These are phyloP conservation scores for Thelephora ganbajun DNA, from an alignment of 768 basidiomycete species.

Conservation along the genomic window DNA sequence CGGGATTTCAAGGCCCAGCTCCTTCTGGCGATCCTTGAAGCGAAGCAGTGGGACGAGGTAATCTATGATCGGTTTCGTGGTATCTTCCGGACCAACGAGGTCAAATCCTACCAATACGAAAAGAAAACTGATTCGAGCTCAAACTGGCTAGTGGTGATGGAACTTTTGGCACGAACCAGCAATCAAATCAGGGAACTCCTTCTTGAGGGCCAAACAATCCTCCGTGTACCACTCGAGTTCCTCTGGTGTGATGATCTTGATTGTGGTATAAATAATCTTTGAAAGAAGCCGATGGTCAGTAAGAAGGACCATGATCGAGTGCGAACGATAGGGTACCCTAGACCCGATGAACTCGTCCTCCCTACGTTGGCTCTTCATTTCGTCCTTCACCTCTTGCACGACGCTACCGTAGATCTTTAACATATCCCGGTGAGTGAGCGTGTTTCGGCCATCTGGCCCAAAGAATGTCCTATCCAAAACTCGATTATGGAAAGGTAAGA, in stretches of 20 bases:
- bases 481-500: neutral
- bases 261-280: constrained; percentile 63
- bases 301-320: neutral
- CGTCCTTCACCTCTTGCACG: constrained; percentile 36
- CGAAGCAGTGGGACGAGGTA: constrained; percentile 47
- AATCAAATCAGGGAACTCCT: constrained; percentile 61
- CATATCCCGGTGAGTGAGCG: constrained; percentile 48
- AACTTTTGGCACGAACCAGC: constrained; percentile 28
- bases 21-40: constrained; percentile 43
- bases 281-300: neutral
- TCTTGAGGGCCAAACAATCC: constrained; percentile 61
- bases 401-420: constrained; percentile 37
- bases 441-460: constrained; percentile 40
- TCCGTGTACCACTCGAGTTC: constrained; percentile 54
- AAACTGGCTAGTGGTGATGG: too few relatives aligned
- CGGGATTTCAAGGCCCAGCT: constrained; percentile 49
- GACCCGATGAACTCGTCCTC: constrained; percentile 53
- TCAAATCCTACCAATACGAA: constrained; percentile 45
- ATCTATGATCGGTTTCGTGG: constrained; percentile 39
- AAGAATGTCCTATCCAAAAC: constrained; percentile 32
- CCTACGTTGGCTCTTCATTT: constrained; percentile 36
- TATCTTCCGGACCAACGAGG: constrained; percentile 66
- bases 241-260: constrained; percentile 39
- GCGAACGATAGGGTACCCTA: constrained; percentile 19
- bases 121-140: neutral